A percentile compares a stretch with the other conserved stretches of the same genome.
Evolutionary conservation across 1,139 yeast species (phyloP).

Genomic region (Yamadazyma membranifaciens): DNA sequence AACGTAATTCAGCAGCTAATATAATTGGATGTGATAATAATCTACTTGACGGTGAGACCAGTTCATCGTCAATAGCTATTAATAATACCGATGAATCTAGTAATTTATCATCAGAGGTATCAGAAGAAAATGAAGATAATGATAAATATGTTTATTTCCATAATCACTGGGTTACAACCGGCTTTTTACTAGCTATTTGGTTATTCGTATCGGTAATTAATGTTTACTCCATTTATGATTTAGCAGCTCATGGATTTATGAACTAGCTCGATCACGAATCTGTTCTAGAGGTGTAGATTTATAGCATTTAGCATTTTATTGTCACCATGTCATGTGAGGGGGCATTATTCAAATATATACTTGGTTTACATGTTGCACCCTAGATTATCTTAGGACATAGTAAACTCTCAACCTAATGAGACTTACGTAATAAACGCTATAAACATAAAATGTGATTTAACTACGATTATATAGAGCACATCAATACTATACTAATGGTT

Average conservation of each 20-base stretch:
- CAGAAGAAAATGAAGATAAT: conserved; percentile 5
- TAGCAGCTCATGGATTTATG: conserved; percentile 47
- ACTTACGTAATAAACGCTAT: no score
- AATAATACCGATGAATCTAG: conserved; percentile 7
- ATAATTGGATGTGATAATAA: no score
- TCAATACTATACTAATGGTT: no score
- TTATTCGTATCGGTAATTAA: conserved; percentile 62
- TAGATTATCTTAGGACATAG: no score
- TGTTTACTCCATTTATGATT: conserved; percentile 66
- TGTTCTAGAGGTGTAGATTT: background rate
- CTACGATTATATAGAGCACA: no score
- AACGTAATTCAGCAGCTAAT: no score
- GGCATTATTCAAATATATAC: no score
- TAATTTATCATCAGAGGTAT: conserved; percentile 2
- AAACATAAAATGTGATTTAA: no score
- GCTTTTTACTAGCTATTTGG: conserved; percentile 54
- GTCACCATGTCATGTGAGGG: no score
- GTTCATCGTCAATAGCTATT: conserved; percentile 10
- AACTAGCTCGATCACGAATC: conserved; percentile 5
- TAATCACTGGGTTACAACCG: conserved; percentile 58
- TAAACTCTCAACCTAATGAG: no score
- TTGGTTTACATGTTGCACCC: no score
- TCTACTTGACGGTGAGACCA: conserved; percentile 11
- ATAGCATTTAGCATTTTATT: no score
- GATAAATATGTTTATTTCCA: conserved; percentile 47